Evolutionary conservation across 148 eudicot genomes (phyloP).

Genomic region (Nyssa sinensis): DNA sequence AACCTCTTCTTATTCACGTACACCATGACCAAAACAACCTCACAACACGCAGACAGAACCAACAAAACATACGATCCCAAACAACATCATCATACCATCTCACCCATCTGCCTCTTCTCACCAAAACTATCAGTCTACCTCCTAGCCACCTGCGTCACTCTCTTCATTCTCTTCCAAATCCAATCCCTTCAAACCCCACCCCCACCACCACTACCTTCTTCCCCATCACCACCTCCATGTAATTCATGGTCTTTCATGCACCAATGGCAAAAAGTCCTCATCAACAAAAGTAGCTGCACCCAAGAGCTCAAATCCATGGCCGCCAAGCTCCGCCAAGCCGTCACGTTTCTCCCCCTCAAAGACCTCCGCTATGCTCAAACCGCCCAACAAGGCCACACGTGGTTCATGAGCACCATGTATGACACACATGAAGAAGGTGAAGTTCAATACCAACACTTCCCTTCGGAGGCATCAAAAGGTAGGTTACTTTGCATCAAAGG

Average conservation of each 20-base stretch:
- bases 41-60: not conserved
- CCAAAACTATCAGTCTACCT: constrained; percentile 40
- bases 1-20: not conserved
- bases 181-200: constrained; percentile 30
- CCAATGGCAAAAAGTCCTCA: constrained; percentile 2
- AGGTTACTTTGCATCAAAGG: constrained; percentile 69
- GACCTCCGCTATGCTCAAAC: constrained; percentile 51
- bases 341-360: constrained; percentile 73
- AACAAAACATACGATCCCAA: constrained; percentile 22
- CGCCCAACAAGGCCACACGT: constrained; percentile 66
- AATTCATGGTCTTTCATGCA: constrained; percentile 11
- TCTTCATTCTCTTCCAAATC: constrained; percentile 47
- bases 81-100: constrained; percentile 17
- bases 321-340: constrained; percentile 43
- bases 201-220: constrained; percentile 14
- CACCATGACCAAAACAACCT: not conserved
- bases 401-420: constrained; percentile 84
- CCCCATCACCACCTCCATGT: too few relatives aligned
- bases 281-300: constrained; percentile 6
- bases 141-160: constrained; percentile 16
- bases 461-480: constrained; percentile 54
- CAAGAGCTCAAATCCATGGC: constrained; percentile 7
- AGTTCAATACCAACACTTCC: constrained; percentile 64
- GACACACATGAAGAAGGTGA: constrained; percentile 65
- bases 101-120: constrained; percentile 24